A percentile compares a stretch with the other conserved stretches of the same genome.
phyloP scores from a whole-genome alignment of 2,329 filamentous ascomycete genomes.

The Ramichloridium luteum region DNA sequence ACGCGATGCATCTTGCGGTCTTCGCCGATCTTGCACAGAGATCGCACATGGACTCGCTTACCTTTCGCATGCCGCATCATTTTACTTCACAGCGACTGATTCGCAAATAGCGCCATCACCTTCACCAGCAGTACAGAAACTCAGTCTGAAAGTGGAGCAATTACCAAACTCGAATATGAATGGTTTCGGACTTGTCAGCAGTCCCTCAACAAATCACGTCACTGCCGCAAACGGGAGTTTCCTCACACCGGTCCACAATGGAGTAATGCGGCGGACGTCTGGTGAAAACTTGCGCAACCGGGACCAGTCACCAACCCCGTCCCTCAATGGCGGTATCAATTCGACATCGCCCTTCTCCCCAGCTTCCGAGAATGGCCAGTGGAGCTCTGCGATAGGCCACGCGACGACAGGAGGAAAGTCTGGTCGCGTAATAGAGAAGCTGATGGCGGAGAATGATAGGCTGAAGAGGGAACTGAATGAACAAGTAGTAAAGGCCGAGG shows the following conservation, averaged over 20 bases:
- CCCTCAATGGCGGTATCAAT: slow-evolving; percentile 6
- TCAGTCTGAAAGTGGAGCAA: background rate
- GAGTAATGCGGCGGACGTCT: slow-evolving; percentile 9
- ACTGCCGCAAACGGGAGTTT: slow-evolving; percentile 6
- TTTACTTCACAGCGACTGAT: too few species aligned
- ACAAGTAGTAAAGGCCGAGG: slow-evolving; percentile 44
- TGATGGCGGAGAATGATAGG: slow-evolving; percentile 69
- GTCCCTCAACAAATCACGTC: slow-evolving; percentile 5
- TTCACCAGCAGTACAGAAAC: slow-evolving; percentile 1
- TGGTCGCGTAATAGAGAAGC: slow-evolving; percentile 65
- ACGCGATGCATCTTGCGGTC: too few species aligned
- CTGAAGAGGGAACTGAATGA: slow-evolving; percentile 53
- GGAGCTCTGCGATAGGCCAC: slow-evolving; percentile 58
- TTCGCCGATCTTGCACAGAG: too few species aligned
- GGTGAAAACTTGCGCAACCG: slow-evolving; percentile 2
- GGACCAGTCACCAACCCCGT: background rate
- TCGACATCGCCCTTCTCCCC: slow-evolving; percentile 10
- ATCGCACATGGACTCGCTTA: too few species aligned
- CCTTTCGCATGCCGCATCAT: too few species aligned
- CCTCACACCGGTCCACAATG: slow-evolving; percentile 10
- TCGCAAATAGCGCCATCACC: background rate
- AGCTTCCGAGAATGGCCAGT: slow-evolving; percentile 23
- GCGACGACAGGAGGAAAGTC: slow-evolving; percentile 57
- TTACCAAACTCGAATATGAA: too few species aligned
- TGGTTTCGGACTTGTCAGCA: slow-evolving; percentile 5